Base-by-base conservation (phyloP, 1,139 yeast genomes). In the Nakaseomyces glabratus region DNA sequence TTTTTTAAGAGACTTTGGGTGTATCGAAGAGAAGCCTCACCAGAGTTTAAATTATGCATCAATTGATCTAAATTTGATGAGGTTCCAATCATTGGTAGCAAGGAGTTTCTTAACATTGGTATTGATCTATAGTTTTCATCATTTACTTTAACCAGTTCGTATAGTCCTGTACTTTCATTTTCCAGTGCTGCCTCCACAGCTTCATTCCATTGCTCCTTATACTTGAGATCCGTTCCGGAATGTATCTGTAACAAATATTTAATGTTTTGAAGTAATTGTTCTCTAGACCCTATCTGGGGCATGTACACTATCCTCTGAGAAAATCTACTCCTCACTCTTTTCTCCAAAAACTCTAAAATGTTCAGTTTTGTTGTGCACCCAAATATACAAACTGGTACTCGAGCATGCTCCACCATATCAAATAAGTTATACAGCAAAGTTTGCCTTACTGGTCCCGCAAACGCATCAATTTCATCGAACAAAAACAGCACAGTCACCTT, bases 271-370 rank as follows among this genome's bases (percentile, higher is more conserved):
- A 52, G 36, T 44, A 73, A 78, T 4, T 63, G 66, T 1, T 66
- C 69, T 2, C 72, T 43, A 4, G 58, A 55, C 2, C 48, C 45
- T 1, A 79, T 65, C 35, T 76, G 76, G 28, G 70, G 69, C 29
- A 85, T 63, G 22, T 72, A 67, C 21, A 84, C 68, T 2, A 82
- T 62, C 35, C 94, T 62, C 52, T 88, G 96, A 21, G 93, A 78
- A 57, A 88, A 90, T 42, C 99, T 65, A 39, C 93, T 80, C 46
- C 86, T 71, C 0, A 93, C 97, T 47, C 99, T 69, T 51, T 88
- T 90, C 53, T 93, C 99, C 36, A 90, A 64, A 45, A 75, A 66
- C 48, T 90, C 97, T 35, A 88, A 64, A 0, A 85, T 69, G 6
- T 82, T 82, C 21, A 84, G 65, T 38, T 79, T 76, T 2, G 90